Percentiles rank a stretch among this genome's conserved stretches.
Conservation (phyloP, 352 stramenopile genomes). For the Phytophthora fragariaefolia region DNA sequence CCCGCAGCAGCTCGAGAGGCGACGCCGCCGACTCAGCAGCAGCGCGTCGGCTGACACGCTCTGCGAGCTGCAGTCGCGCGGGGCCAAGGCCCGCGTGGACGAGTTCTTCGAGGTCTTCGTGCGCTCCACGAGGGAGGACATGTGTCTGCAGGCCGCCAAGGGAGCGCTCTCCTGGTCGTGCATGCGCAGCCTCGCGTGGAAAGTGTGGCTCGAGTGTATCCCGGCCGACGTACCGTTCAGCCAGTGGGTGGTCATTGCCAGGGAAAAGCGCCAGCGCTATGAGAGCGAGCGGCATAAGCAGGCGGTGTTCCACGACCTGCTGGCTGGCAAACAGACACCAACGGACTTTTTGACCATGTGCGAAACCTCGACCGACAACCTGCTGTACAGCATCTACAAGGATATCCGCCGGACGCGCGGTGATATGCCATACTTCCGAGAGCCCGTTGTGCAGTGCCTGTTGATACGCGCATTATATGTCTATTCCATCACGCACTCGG, state of each 20-base stretch:
- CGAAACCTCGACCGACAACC: conserved; percentile 54
- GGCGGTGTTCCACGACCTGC: conserved; percentile 39
- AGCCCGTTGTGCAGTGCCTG: conserved; percentile 52
- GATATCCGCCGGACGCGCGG: conserved; percentile 72
- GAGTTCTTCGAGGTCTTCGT: conserved; percentile 83
- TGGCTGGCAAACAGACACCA: conserved; percentile 36
- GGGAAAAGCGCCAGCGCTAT: conserved; percentile 57
- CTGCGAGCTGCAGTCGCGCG: conserved; percentile 69
- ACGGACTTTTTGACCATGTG: conserved; percentile 60
- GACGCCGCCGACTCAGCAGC: conserved; percentile 50
- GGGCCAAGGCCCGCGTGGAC: conserved; percentile 53
- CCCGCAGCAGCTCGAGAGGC: conserved; percentile 15
- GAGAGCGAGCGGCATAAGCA: conserved; percentile 39
- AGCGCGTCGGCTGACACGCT: conserved; percentile 52
- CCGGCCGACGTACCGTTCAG: conserved; percentile 53
- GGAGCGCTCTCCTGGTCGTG: conserved; percentile 76
- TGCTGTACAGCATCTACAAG: conserved; percentile 78
- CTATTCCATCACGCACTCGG: conserved; percentile 67
- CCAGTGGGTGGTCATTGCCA: conserved; percentile 45
- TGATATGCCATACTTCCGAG: conserved; percentile 67
- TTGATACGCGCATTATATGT: conserved; percentile 76
- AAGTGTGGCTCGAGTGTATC: conserved; percentile 72
- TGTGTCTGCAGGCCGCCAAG: conserved; percentile 60
- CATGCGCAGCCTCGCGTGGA: conserved; percentile 75
- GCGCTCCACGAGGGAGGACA: conserved; percentile 53